These are phyloP conservation scores for Aureobasidium subglaciale DNA, from an alignment of 2,329 filamentous ascomycete species.

Conservation along the genomic window DNA sequence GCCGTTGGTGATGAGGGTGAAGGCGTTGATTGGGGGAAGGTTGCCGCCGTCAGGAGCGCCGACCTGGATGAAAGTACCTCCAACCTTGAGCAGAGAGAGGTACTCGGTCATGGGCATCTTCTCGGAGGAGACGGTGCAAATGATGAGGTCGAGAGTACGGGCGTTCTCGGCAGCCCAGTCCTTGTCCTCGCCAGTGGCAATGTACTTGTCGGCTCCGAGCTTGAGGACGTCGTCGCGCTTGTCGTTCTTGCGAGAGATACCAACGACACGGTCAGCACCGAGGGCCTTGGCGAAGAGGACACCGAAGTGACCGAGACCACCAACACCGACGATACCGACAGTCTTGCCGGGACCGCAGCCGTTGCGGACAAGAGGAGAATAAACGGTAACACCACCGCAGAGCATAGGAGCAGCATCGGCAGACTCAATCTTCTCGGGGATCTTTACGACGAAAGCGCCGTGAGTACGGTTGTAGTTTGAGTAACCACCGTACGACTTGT, in stretches of 20 bases:
- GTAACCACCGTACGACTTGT: constrained; percentile 58
- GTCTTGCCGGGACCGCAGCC: constrained; percentile 60
- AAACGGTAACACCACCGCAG: constrained; percentile 69
- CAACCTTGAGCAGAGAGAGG: constrained; percentile 50
- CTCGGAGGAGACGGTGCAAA: constrained; percentile 49
- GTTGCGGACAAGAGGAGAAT: constrained; percentile 58
- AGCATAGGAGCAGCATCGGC: constrained; percentile 59
- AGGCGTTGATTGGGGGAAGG: constrained; percentile 47
- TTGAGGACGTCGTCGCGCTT: constrained; percentile 54
- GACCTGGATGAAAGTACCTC: constrained; percentile 57
- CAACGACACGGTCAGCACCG: constrained; percentile 57
- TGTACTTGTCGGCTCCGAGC: constrained; percentile 52
- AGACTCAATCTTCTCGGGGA: constrained; percentile 43
- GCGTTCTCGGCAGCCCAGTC: constrained; percentile 51
- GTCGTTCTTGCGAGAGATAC: constrained; percentile 51
- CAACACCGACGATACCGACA: constrained; percentile 66
- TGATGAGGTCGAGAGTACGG: constrained; percentile 48
- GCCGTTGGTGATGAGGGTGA: constrained; percentile 50
- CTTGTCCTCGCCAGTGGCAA: constrained; percentile 49
- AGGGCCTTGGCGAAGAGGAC: constrained; percentile 63
- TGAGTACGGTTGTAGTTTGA: constrained; percentile 47
- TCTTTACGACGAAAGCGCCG: constrained; percentile 50
- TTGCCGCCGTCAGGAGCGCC: constrained; percentile 53
- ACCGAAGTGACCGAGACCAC: constrained; percentile 63
- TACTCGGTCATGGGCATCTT: constrained; percentile 59